Percentiles rank a stretch among this genome's conserved stretches.
Conservation (phyloP, 225 moss, liverwort and hornwort species). For the Climacium dendroides region DNA sequence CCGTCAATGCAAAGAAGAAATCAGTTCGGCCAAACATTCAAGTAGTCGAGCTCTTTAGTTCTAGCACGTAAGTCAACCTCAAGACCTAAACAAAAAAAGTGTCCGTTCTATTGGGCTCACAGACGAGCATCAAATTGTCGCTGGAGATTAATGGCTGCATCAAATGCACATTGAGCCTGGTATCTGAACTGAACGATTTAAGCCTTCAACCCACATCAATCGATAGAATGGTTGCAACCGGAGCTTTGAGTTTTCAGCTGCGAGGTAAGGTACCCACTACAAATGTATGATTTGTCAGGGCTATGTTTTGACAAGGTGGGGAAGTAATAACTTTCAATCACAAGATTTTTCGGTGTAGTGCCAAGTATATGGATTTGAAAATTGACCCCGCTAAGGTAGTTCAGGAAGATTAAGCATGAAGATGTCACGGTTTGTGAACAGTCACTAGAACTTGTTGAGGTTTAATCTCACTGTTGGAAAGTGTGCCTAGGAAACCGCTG, state of each 20-base stretch:
- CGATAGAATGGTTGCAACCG: not conserved
- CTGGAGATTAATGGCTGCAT: not conserved
- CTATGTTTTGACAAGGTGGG: not conserved
- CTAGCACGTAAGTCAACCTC: slow-evolving; percentile 4
- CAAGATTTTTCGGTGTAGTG: not conserved
- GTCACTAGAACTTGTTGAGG: not conserved
- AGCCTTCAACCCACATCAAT: not conserved
- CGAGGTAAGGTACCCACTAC: not conserved
- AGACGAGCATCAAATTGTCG: not conserved
- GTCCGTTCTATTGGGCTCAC: not conserved
- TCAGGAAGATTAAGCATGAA: not conserved
- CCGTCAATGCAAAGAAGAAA: not conserved
- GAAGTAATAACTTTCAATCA: not conserved
- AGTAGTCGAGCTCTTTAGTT: not conserved
- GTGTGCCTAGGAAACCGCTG: not conserved
- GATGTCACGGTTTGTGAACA: not conserved
- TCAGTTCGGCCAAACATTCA: not conserved
- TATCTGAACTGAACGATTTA: not conserved
- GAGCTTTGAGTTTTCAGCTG: not conserved
- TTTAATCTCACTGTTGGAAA: not conserved
- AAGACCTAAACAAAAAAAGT: slow-evolving; percentile 8
- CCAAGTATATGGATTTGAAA: not conserved
- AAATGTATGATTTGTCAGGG: not conserved
- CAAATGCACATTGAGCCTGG: not conserved
- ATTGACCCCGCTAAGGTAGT: not conserved